Evolutionary conservation across 2,329 filamentous ascomycete genomes (phyloP).

Genomic region (Pyrenochaeta sp.): DNA sequence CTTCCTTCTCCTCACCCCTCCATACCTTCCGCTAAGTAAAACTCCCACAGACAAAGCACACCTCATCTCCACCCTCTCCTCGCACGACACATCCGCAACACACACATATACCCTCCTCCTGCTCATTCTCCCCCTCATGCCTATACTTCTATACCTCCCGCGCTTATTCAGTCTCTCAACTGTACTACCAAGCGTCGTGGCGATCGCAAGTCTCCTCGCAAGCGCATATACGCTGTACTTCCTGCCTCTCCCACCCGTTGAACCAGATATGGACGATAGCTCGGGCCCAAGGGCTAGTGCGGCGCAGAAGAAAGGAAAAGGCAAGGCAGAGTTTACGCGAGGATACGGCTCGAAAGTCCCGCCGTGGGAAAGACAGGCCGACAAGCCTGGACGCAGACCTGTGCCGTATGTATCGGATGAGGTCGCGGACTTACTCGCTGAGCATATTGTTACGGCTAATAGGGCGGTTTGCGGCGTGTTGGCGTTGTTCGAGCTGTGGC

Average conservation of each 20-base stretch:
- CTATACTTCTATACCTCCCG: slow-evolving; percentile 64
- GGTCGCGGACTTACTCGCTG: slow-evolving; percentile 60
- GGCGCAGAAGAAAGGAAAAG: slow-evolving; percentile 10
- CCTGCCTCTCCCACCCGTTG: slow-evolving; percentile 59
- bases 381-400: slow-evolving; percentile 15
- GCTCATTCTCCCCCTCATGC: slow-evolving; percentile 66
- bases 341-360: slow-evolving; percentile 15
- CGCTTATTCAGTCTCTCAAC: slow-evolving; percentile 53
- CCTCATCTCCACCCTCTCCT: slow-evolving; percentile 39
- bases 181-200: slow-evolving; percentile 62
- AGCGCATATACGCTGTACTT: slow-evolving; percentile 69
- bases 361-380: slow-evolving; percentile 10
- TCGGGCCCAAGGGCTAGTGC: background rate
- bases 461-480: slow-evolving; percentile 61
- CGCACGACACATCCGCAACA: slow-evolving; percentile 49
- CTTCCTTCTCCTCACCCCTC: background rate
- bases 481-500: slow-evolving; percentile 52
- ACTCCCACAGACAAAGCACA: slow-evolving; percentile 38
- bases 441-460: slow-evolving; percentile 69
- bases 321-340: slow-evolving; percentile 20
- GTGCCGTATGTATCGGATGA: slow-evolving; percentile 36
- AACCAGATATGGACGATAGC: background rate
- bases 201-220: slow-evolving; percentile 68
- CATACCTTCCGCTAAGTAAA: slow-evolving; percentile 6
- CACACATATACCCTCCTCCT: slow-evolving; percentile 64